A percentile compares a stretch with the other conserved stretches of the same genome.
These are phyloP conservation scores for Zelopaecilomyces penicillatus DNA, from an alignment of 2,329 filamentous ascomycete genomes.

Conservation along the genomic window DNA sequence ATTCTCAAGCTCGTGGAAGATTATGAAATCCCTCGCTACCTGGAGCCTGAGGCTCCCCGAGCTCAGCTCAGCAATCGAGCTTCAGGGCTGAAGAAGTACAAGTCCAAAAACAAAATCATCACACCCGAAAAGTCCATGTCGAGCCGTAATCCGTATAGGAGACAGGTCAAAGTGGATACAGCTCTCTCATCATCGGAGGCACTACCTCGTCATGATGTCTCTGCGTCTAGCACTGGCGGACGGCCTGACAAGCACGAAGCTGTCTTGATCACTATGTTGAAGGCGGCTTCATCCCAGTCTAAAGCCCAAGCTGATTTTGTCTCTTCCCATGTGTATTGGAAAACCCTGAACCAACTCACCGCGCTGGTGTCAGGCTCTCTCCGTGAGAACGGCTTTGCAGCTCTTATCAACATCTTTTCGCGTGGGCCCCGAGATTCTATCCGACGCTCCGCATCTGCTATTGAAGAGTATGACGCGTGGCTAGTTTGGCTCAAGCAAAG, in stretches of 20 bases:
- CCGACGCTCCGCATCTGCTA: conserved; percentile 59
- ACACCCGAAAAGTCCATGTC: conserved; percentile 42
- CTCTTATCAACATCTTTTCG: conserved; percentile 65
- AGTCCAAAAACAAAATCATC: conserved; percentile 50
- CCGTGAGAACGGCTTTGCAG: conserved; percentile 60
- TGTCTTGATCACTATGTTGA: conserved; percentile 63
- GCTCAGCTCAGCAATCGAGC: conserved; percentile 66
- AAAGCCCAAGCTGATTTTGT: conserved; percentile 75
- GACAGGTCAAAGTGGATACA: conserved; percentile 16
- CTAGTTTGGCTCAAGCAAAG: conserved; percentile 77
- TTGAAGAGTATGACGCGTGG: conserved; percentile 74
- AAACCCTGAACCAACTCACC: conserved; percentile 66
- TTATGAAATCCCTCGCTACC: conserved; percentile 65
- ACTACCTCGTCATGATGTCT: not conserved
- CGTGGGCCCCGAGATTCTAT: conserved; percentile 63
- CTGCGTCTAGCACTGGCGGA: conserved; percentile 8
- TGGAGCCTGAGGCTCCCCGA: conserved; percentile 50
- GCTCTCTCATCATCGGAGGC: conserved; percentile 5
- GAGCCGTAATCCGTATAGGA: conserved; percentile 52
- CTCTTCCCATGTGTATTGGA: conserved; percentile 77
- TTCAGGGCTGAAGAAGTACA: conserved; percentile 51
- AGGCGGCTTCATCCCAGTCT: conserved; percentile 67
- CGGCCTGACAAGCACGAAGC: conserved; percentile 36
- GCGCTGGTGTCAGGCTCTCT: conserved; percentile 52
- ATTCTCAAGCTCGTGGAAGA: conserved; percentile 75